Percentiles rank a stretch among this genome's conserved stretches.
Evolutionary conservation across 305 asterid species (phyloP).

Genomic region (Fraxinus floribunda): DNA sequence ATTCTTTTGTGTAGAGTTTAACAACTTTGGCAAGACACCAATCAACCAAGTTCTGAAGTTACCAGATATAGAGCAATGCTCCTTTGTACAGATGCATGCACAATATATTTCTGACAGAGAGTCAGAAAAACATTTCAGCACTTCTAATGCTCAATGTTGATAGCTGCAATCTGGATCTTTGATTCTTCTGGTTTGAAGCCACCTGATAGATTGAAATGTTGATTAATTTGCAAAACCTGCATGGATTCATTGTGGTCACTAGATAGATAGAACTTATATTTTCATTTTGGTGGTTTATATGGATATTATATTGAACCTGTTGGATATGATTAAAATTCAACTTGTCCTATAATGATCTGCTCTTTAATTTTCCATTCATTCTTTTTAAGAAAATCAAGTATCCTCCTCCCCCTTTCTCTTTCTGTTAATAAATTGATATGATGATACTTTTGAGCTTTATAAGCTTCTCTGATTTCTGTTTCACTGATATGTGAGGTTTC

Average conservation of each 20-base stretch:
- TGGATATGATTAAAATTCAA: conserved; percentile 22
- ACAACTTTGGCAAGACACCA: conserved; percentile 53
- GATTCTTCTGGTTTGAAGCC: conserved; percentile 73
- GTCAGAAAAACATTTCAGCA: conserved; percentile 64
- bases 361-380: conserved; percentile 13
- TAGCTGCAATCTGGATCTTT: conserved; percentile 65
- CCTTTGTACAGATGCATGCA: conserved; percentile 63
- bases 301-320: conserved; percentile 28
- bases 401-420: not conserved
- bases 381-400: conserved; percentile 1
- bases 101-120: conserved; percentile 49
- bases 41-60: conserved; percentile 76
- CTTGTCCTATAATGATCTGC: conserved; percentile 4
- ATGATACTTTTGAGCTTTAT: not conserved
- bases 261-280: conserved; percentile 48
- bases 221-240: conserved; percentile 81
- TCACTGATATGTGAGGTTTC: conserved; percentile 8
- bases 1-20: conserved; percentile 25
- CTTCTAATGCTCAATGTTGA: conserved; percentile 63
- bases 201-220: conserved; percentile 61
- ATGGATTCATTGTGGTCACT: conserved; percentile 72
- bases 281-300: conserved; percentile 36
- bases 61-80: conserved; percentile 63
- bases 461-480: conserved; percentile 3
- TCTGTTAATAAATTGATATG: not conserved